Conservation (phyloP, 306 rosid species). For the Elaeagnus macrophylla region DNA sequence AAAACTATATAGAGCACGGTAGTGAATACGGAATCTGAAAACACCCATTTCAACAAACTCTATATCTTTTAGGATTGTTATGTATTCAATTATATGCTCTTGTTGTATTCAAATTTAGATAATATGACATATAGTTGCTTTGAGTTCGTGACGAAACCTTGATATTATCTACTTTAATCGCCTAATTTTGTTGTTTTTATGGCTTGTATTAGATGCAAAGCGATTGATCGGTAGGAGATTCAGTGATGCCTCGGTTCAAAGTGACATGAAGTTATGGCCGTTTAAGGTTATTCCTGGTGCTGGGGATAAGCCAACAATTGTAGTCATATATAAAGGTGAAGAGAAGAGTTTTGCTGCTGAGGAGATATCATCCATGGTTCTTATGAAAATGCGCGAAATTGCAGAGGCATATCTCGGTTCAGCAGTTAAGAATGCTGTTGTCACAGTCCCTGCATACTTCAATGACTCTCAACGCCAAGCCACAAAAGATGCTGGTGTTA, state of each 20-base stretch:
- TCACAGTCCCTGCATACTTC: conserved; percentile 37
- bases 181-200: background rate
- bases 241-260: conserved; percentile 23
- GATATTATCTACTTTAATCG: background rate
- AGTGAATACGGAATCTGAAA: no score
- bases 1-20: no score
- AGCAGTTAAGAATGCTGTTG: conserved; percentile 22
- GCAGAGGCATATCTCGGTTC: conserved; percentile 30
- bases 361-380: conserved; percentile 33
- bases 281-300: conserved; percentile 31
- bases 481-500: conserved; percentile 32
- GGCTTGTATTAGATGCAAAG: conserved; percentile 21
- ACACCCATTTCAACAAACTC: no score
- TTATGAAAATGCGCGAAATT: conserved; percentile 28
- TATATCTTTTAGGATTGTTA: no score
- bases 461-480: conserved; percentile 29
- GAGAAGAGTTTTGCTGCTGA: conserved; percentile 30
- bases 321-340: conserved; percentile 25
- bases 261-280: conserved; percentile 32
- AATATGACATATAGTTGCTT: no score
- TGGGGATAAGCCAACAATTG: conserved; percentile 30
- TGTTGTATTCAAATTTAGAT: no score
- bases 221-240: conserved; percentile 36
- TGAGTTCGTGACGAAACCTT: background rate
- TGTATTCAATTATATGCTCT: no score